Base-by-base conservation (phyloP, 2,329 filamentous ascomycete species). In the Fusarium camptoceras region DNA sequence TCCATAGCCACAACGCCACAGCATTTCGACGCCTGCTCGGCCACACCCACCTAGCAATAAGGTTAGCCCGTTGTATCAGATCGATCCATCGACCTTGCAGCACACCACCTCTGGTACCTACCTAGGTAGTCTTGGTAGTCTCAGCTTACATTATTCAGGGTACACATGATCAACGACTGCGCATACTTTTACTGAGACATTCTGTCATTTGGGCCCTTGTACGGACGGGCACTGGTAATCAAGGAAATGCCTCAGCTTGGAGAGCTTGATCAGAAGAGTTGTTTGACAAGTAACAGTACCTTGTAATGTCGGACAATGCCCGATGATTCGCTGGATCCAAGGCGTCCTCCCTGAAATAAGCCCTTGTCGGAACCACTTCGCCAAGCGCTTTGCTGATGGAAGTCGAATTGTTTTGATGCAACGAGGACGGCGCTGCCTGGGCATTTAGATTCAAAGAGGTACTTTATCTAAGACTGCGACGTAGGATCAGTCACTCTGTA, bases 141-240 rank as follows among this genome's bases (percentile, higher is more conserved):
- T 34, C 37, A 49, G 48, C 61, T 55, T 66, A 61, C 55, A 50
- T 46, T 59, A 20, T 55, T 34, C 48, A 42, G 10, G 43, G 25
- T 14, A 28, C 63, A 50, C 62, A 66, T 66, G 63, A 66, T 66
- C 62, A n/a, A 59, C 53, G 22, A 31, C 46, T 27, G 14, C 27
- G 60, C 43, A 51, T 55, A 37, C 31, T 65, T 15, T 65, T 27
- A 50, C 41, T 60, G 47, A 63, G 43, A 66, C 55, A 66, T 11
- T 30, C 20, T 44, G 42, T 25, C 41, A 42, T 37, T 41, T 41
- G 18, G 37, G 31, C 14, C 49, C 34, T 15, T 24, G 24, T 16
- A 43, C 18, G 25, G n/a, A 27, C 49, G 49, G 31, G 49, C 31
- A 31, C 49, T 41, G 34, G 12, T 16, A n/a, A 37, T n/a, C 25